phyloP scores from a whole-genome alignment of 2,329 filamentous ascomycete species.

The Pleomassaria siparia region DNA sequence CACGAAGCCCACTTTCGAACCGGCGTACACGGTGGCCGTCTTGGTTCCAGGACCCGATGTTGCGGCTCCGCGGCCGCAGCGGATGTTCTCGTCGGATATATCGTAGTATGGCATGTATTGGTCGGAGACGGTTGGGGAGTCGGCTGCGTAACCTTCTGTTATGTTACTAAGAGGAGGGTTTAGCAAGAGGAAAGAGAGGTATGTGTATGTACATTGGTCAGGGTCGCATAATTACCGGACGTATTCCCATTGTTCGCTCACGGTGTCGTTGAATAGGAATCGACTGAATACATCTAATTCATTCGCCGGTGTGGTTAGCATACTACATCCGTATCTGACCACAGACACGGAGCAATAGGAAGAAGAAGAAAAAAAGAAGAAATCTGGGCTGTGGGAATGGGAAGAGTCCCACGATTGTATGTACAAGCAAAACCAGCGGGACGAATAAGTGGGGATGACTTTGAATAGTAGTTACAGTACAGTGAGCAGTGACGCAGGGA shows the following conservation, averaged over 20 bases:
- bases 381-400: background rate
- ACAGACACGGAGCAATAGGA: background rate
- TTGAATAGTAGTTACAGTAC: background rate
- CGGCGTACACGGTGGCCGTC: slow-evolving; percentile 11
- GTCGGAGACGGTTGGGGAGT: slow-evolving; percentile 7
- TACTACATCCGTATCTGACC: background rate
- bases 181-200: background rate
- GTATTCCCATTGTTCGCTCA: slow-evolving; percentile 17
- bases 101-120: slow-evolving; percentile 22
- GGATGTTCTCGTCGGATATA: slow-evolving; percentile 8
- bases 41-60: slow-evolving; percentile 7
- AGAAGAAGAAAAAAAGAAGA: background rate
- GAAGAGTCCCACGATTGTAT: background rate
- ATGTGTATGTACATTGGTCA: background rate
- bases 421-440: background rate
- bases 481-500: slow-evolving; percentile 1
- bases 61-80: slow-evolving; percentile 12
- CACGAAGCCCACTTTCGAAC: slow-evolving; percentile 11
- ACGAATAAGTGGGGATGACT: background rate
- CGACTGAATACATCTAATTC: slow-evolving; percentile 15
- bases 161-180: slow-evolving; percentile 10
- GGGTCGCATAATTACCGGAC: slow-evolving; percentile 7
- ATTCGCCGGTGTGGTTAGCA: background rate
- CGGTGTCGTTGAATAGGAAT: slow-evolving; percentile 16
- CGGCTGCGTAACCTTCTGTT: slow-evolving; percentile 10